phyloP scores from a whole-genome alignment of 768 basidiomycete genomes.

The Pleurotus pulmonarius region DNA sequence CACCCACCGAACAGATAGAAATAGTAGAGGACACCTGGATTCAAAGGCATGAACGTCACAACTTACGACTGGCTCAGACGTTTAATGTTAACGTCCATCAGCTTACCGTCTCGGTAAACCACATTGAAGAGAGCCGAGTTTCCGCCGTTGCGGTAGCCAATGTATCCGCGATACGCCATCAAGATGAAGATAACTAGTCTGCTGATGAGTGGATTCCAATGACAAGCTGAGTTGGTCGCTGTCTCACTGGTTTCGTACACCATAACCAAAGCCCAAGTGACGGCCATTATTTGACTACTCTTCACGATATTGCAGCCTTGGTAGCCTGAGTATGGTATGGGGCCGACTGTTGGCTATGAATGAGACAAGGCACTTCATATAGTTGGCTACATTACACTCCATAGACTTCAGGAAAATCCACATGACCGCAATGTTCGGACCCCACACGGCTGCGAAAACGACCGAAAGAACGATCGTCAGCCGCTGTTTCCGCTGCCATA shows the following conservation, averaged over 20 bases:
- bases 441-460: constrained; percentile 8
- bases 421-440: constrained; percentile 2
- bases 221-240: too few relatives aligned
- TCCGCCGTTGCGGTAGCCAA: background rate
- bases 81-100: too few relatives aligned
- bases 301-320: too few relatives aligned
- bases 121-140: background rate
- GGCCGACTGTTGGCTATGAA: too few relatives aligned
- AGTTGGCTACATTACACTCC: constrained; percentile 7
- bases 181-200: background rate
- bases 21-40: background rate
- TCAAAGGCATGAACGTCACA: background rate
- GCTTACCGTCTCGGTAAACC: background rate
- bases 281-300: background rate
- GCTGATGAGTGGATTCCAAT: background rate
- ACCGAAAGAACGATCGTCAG: constrained; percentile 6
- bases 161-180: background rate
- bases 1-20: background rate
- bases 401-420: constrained; percentile 8
- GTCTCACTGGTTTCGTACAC: background rate
- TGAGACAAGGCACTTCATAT: too few relatives aligned
- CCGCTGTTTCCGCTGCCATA: constrained; percentile 8
- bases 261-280: background rate
- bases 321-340: too few relatives aligned
- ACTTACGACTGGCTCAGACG: background rate